Conservation (phyloP, 164 flowering plant genomes). For the Macadamia integrifolia region DNA sequence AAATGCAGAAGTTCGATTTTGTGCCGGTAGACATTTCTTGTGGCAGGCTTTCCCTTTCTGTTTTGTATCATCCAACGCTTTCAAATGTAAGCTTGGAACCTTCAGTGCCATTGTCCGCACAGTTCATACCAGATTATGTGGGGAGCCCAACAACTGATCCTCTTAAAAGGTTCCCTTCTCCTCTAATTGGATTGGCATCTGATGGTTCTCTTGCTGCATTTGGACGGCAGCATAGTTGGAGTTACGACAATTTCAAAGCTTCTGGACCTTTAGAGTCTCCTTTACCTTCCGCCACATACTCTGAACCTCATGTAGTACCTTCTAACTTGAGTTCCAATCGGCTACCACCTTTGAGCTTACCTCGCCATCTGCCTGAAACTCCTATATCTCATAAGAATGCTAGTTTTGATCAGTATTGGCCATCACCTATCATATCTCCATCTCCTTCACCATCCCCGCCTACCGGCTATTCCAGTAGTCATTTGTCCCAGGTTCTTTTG, state of each 20-base stretch:
- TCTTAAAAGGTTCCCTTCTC: constrained; percentile 62
- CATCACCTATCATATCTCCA: constrained; percentile 55
- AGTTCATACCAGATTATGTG: constrained; percentile 80
- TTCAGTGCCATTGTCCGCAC: constrained; percentile 65
- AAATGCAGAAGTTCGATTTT: constrained; percentile 65
- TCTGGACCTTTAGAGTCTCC: constrained; percentile 42
- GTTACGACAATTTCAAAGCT: constrained; percentile 47
- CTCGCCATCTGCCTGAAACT: constrained; percentile 41
- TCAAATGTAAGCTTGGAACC: constrained; percentile 55
- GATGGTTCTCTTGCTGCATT: constrained; percentile 46
- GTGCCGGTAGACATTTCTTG: constrained; percentile 72
- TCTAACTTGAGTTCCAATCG: constrained; percentile 29
- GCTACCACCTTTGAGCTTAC: constrained; percentile 36
- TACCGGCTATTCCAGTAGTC: constrained; percentile 27
- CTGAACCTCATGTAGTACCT: constrained; percentile 39
- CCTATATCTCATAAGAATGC: constrained; percentile 12
- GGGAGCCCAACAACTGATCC: constrained; percentile 93
- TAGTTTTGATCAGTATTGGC: constrained; percentile 58
- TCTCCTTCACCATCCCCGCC: constrained; percentile 83
- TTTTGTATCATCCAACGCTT: constrained; percentile 46
- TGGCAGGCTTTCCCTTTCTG: constrained; percentile 81
- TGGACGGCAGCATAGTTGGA: constrained; percentile 77
- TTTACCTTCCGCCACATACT: constrained; percentile 59
- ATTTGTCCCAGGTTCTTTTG: constrained; percentile 37
- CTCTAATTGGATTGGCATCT: constrained; percentile 19